Evolutionary conservation across 352 stramenopile genomes (phyloP), one percentile per base, ranked within the genome.

Genomic region (Phytophthora podocarpi): DNA sequence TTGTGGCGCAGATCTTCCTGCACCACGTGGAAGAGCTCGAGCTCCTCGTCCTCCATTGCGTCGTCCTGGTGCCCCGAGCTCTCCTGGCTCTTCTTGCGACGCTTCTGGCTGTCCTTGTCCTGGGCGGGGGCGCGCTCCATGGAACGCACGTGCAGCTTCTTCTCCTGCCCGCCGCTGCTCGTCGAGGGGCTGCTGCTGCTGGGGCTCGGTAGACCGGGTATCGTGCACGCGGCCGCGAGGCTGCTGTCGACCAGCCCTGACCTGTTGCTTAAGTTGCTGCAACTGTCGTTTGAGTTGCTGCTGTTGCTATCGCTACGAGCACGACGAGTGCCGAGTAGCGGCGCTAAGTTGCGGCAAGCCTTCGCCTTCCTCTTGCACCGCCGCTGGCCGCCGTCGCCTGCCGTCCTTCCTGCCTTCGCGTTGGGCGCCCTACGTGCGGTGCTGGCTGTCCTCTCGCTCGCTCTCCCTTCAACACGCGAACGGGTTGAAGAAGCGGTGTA

Each of bases 1-100:
- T 96, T 94, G 37, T 83, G 63, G n/a, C 85, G 84, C 66, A 96
- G 58, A 60, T 96, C 87, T 55, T 96, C 84, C 56, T 82, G 76
- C 56, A 96, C 87, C 39, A 94, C 63, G 18, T 93, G 82, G 58
- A 90, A 95, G 24, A 96, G 72, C 66, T 91, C 80, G 27, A 91
- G 67, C 36, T 94, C 81, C 39, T 95, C 84, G n/a, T 94, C 77
- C 28, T 94, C 82, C 80, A 90, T 92, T 40, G 85, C 74, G 48
- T 84, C 71, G 35, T 45, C 66, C 57, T 52, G 36, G 51, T 72
- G 42, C 9, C 34, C 34, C 42, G 55, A 51, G 47, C 31, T 64
- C 31, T 89, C 80, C 47, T 89, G 80, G 21, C 71, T 82, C 60
- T 89, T 89, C 46, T 89, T 89, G 56, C 80, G 78, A 27, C 78